A percentile compares a stretch with the other conserved stretches of the same genome.
phyloP scores from a whole-genome alignment of 2,329 filamentous ascomycete genomes.

The Saccharata proteae region DNA sequence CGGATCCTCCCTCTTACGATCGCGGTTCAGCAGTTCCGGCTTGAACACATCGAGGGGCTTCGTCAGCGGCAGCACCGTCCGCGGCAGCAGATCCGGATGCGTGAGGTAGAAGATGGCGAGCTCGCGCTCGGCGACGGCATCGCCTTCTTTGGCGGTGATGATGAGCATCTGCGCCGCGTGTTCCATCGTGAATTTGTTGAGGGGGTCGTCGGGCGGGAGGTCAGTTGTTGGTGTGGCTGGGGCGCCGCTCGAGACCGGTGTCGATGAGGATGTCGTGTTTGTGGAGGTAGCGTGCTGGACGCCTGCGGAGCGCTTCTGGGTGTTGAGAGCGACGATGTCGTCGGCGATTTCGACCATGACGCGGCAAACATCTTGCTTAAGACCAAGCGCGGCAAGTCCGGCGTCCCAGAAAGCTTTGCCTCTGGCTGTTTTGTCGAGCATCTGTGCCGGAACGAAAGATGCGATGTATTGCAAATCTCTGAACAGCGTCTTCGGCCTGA shows the following conservation, averaged over 20 bases:
- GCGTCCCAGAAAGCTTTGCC: constrained; percentile 84
- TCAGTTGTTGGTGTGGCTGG: constrained; percentile 12
- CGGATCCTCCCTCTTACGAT: constrained; percentile 44
- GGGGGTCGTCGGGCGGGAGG: constrained; percentile 20
- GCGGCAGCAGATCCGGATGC: constrained; percentile 70
- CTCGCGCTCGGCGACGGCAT: constrained; percentile 80
- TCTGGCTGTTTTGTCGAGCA: constrained; percentile 45
- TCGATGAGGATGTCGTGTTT: constrained; percentile 3
- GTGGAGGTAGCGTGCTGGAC: constrained; percentile 17
- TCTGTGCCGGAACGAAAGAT: constrained; percentile 45
- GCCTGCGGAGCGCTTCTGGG: constrained; percentile 43
- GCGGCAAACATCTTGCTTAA: constrained; percentile 78
- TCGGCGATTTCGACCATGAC: constrained; percentile 71
- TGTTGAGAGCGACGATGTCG: constrained; percentile 56
- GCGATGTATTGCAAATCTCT: constrained; percentile 44
- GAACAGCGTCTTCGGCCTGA: constrained; percentile 36
- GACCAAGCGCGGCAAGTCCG: constrained; percentile 70
- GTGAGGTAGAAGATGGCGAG: constrained; percentile 88
- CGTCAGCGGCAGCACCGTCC: constrained; percentile 71
- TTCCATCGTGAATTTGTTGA: constrained; percentile 56
- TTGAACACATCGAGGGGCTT: constrained; percentile 85
- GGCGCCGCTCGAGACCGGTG: constrained; percentile 10
- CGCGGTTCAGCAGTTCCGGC: constrained; percentile 62
- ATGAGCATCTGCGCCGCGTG: constrained; percentile 85
- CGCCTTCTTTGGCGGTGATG: constrained; percentile 86